Conservation (phyloP, 1,284 basidiomycete genomes). For the Lentinus polychrous region DNA sequence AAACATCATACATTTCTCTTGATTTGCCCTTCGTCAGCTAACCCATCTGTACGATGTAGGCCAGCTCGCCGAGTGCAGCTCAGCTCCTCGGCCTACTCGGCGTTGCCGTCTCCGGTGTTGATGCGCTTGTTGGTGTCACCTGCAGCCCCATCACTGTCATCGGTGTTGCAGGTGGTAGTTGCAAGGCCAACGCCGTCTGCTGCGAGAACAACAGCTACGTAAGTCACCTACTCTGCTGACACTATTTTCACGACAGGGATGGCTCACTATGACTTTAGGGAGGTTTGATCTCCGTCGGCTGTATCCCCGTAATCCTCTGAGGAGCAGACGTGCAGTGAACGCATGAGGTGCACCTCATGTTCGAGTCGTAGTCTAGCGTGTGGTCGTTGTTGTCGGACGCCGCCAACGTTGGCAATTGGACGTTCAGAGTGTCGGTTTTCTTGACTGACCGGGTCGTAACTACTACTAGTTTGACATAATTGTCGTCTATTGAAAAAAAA, state of each 20-base stretch:
- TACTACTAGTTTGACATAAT: too few species aligned
- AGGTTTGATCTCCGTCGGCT: constrained; percentile 4
- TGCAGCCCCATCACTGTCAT: constrained; percentile 15
- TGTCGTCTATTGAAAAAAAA: too few species aligned
- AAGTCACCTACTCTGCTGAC: neutral
- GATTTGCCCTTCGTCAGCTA: neutral
- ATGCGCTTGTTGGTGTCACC: constrained; percentile 11
- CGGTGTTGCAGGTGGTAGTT: constrained; percentile 7
- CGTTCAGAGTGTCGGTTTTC: too few species aligned
- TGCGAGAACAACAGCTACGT: constrained; percentile 6
- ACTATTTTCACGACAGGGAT: neutral
- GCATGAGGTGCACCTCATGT: too few species aligned
- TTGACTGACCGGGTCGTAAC: too few species aligned
- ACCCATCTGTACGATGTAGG: neutral
- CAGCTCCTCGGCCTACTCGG: constrained; percentile 7
- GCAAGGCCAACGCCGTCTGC: constrained; percentile 3
- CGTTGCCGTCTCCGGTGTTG: constrained; percentile 9
- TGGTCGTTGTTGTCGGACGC: too few species aligned
- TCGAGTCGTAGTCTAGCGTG: too few species aligned
- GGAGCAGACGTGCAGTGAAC: neutral
- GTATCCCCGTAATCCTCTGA: constrained; percentile 12
- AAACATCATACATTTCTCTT: neutral
- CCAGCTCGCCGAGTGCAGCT: neutral
- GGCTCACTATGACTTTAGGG: neutral
- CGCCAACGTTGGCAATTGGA: too few species aligned